Base-by-base conservation (phyloP, 2,329 filamentous ascomycete species). In the Alternaria arborescens region DNA sequence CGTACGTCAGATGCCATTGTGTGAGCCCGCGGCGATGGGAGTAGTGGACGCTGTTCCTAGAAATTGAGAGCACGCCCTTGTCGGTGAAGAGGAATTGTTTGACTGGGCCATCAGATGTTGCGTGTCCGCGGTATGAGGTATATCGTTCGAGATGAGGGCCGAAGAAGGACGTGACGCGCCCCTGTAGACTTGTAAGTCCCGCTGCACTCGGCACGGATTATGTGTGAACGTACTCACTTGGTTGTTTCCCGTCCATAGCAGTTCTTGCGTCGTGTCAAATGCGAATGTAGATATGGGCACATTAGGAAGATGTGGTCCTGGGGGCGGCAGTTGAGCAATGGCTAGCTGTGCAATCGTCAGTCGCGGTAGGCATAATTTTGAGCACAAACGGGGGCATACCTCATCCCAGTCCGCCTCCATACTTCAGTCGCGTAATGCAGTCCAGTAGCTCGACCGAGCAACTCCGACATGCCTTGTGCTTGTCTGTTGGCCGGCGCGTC, bases 191-290 rank as follows among this genome's bases (percentile, higher is more conserved):
- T 38, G 58, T 75, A 34, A 66, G 61, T 52, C 3, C 14, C 28
- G 10, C 55, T 30, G 62, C 42, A 47, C 51, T 7, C 38, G 22
- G 32, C 34, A 55, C 26, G 28, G 20, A 42, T 26, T 14, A 43
- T 10, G 53, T 32, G 38, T 40, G 55, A 64, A 69, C 61, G 43
- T 66, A 79, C 87, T 83, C 84, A 95, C 92, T 84, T 89, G 92
- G 82, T 95, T 92, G 78, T 95, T 97, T 47, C 94, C 96, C 3
- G 89, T 88, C 95, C 96, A 99, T 54, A 99, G 81, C 36, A 99
- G 85, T 78, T 99, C 95, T 78, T 97, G 91, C 40, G 86, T 85
- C 58, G 90, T 91, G 78, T 99, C 95, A 79, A 99, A 99, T 48
- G 91, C 90, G 78, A 97, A 87, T 3, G 93, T 90, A 44, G 91